These are phyloP conservation scores for Flaveria robusta DNA, from an alignment of 129 eudicot species.

Conservation along the genomic window DNA sequence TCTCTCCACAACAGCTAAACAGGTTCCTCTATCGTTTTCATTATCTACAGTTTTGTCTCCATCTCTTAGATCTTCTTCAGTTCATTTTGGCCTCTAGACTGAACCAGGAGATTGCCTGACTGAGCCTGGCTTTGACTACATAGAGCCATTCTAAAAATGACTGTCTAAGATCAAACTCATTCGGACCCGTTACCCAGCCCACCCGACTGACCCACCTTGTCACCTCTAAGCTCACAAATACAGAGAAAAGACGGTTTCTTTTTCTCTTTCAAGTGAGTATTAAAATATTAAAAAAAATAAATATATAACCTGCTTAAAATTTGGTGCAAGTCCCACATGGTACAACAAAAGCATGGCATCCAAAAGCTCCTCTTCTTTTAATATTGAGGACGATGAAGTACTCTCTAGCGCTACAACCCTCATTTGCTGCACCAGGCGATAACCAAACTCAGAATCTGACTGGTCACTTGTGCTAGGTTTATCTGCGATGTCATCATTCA, in stretches of 20 bases:
- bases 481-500: constrained; percentile 87
- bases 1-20: too few species aligned
- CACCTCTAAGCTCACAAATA: background rate
- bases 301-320: constrained; percentile 76
- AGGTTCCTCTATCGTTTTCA: too few species aligned
- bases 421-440: constrained; percentile 65
- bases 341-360: constrained; percentile 94
- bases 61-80: too few species aligned
- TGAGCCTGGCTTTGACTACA: too few species aligned
- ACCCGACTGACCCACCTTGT: background rate
- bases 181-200: background rate
- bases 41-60: too few species aligned
- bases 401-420: constrained; percentile 66
- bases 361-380: constrained; percentile 92
- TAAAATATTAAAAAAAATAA: background rate
- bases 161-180: background rate
- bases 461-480: constrained; percentile 98
- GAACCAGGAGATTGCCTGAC: too few species aligned
- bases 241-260: constrained; percentile 20
- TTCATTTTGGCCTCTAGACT: too few species aligned
- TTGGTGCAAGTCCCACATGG: constrained; percentile 94
- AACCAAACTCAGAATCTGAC: constrained; percentile 74
- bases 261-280: constrained; percentile 13
- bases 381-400: constrained; percentile 65
- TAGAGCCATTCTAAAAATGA: too few species aligned